Evolutionary conservation across 1,139 yeast genomes (phyloP).

Genomic region (Taiozyma sp.): DNA sequence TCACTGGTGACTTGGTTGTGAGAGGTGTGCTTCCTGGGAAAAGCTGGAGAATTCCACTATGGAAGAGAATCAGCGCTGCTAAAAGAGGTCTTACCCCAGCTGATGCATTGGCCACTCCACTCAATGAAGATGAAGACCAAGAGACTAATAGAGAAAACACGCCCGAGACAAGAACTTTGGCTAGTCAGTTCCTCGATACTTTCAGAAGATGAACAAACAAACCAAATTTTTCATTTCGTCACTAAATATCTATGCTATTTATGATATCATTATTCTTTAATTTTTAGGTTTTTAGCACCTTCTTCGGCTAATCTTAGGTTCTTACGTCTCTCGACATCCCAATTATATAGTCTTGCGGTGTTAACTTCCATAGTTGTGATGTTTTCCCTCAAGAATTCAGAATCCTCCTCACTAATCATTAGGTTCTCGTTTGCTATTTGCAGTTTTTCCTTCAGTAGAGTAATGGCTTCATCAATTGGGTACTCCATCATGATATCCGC

Average conservation of each 20-base stretch:
- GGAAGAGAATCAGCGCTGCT: constrained; percentile 6
- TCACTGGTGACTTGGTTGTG: constrained; percentile 50
- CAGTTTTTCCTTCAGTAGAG: constrained; percentile 58
- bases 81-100: constrained; percentile 3
- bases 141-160: constrained; percentile 34
- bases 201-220: constrained; percentile 33
- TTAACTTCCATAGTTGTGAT: constrained; percentile 98
- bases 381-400: constrained; percentile 84
- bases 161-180: constrained; percentile 53
- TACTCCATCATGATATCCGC: constrained; percentile 98
- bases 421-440: constrained; percentile 56
- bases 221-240: not conserved
- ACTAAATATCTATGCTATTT: not conserved
- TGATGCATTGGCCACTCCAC: constrained; percentile 4
- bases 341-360: constrained; percentile 89
- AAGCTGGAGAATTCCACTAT: constrained; percentile 45
- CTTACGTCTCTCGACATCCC: constrained; percentile 87
- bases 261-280: constrained; percentile 14
- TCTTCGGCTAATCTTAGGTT: constrained; percentile 34
- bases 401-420: constrained; percentile 66
- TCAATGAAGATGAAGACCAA: constrained; percentile 20
- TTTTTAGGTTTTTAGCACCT: constrained; percentile 33
- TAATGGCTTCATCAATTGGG: constrained; percentile 82
- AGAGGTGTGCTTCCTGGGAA: constrained; percentile 59
- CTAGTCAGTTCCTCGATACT: constrained; percentile 53